phyloP scores from a whole-genome alignment of 345 rosid species.

The Dovyalis caffra region DNA sequence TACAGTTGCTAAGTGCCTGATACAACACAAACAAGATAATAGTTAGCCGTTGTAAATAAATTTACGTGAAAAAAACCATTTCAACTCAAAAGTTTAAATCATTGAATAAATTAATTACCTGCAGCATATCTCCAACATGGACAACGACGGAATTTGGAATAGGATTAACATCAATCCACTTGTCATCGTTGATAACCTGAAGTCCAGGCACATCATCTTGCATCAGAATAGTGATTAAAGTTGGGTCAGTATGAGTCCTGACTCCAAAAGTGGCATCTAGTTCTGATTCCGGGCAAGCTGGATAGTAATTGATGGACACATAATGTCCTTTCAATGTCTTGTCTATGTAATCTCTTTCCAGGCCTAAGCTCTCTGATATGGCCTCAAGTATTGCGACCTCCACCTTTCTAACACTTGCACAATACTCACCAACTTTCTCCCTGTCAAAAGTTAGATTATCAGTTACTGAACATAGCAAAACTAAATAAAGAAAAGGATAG shows the following conservation, averaged over 20 bases:
- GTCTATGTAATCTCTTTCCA: neutral
- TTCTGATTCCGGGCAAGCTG: neutral
- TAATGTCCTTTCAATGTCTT: neutral
- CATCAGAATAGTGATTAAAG: neutral
- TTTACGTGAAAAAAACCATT: too few species aligned
- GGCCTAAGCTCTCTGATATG: neutral
- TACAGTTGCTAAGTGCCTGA: neutral
- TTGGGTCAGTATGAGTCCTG: neutral
- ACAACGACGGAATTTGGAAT: neutral
- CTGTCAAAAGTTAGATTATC: neutral
- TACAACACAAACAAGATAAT: too few species aligned
- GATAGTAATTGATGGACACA: neutral
- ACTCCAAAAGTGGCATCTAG: neutral
- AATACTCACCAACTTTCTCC: neutral
- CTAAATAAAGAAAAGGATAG: neutral
- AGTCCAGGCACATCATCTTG: constrained; percentile 1
- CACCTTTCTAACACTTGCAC: neutral
- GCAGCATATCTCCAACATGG: neutral
- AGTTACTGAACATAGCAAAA: too few species aligned
- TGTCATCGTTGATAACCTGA: neutral
- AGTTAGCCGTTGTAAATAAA: too few species aligned
- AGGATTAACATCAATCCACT: neutral
- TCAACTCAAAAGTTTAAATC: too few species aligned
- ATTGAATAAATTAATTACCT: neutral
- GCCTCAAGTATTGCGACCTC: neutral